Percentiles rank a stretch among this genome's conserved stretches.
Evolutionary conservation across 176 grass and related monocot species (phyloP).

Genomic region (Cenchrus purpureus): DNA sequence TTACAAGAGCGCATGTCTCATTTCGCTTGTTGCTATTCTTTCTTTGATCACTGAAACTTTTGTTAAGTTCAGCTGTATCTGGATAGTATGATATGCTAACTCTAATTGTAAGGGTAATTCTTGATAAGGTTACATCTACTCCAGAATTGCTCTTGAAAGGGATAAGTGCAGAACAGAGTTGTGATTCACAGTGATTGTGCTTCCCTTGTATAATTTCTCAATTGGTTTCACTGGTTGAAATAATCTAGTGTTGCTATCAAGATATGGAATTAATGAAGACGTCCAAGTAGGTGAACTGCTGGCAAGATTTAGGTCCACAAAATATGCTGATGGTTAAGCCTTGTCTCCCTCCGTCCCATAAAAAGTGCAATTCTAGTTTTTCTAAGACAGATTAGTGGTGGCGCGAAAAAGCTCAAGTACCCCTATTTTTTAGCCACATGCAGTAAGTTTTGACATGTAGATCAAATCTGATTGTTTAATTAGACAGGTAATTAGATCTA

Average conservation of each 20-base stretch:
- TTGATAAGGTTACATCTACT: not conserved
- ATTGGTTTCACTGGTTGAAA: not conserved
- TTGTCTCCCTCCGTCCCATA: not conserved
- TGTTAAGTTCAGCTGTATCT: not conserved
- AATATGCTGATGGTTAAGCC: not conserved
- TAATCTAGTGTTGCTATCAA: not conserved
- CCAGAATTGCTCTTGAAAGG: not conserved
- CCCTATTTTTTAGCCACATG: too few relatives aligned
- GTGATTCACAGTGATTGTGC: not conserved
- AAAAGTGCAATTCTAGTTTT: too few relatives aligned
- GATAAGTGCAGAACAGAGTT: not conserved
- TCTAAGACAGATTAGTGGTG: too few relatives aligned
- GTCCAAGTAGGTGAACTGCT: not conserved
- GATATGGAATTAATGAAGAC: not conserved
- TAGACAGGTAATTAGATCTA: too few relatives aligned
- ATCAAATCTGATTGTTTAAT: too few relatives aligned
- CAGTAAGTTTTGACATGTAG: too few relatives aligned
- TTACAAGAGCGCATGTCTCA: constrained; percentile 13
- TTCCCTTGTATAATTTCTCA: not conserved
- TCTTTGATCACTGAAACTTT: not conserved
- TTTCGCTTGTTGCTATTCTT: not conserved
- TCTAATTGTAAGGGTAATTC: not conserved
- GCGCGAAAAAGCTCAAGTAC: too few relatives aligned
- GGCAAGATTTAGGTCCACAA: not conserved
- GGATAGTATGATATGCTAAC: not conserved